A percentile compares a stretch with the other conserved stretches of the same genome.
Evolutionary conservation across 257 asterid genomes (phyloP).

Genomic region (Salvia hispanica): DNA sequence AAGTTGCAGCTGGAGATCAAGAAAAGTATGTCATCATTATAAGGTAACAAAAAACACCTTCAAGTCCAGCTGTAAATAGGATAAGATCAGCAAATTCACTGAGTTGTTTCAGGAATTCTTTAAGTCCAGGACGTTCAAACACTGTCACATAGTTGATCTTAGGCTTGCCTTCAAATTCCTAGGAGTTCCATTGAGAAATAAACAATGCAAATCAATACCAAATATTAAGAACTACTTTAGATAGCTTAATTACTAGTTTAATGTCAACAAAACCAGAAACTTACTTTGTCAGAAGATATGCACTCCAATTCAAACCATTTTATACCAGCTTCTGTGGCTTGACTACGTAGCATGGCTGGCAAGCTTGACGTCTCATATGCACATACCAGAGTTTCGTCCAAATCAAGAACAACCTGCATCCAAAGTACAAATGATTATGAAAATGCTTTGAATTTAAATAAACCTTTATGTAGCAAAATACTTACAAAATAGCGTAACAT

Average conservation of each 20-base stretch:
- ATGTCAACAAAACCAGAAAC: conserved; percentile 22
- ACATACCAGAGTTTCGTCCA: conserved; percentile 92
- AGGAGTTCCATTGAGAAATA: conserved; percentile 31
- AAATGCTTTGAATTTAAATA: conserved; percentile 14
- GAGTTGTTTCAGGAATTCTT: conserved; percentile 71
- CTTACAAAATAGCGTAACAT: conserved; percentile 21
- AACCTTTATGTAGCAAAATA: neutral
- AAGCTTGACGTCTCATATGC: conserved; percentile 84
- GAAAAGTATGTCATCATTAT: conserved; percentile 11
- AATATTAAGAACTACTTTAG: conserved; percentile 20
- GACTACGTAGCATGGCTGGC: conserved; percentile 66
- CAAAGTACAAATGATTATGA: conserved; percentile 22
- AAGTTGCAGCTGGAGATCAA: conserved; percentile 16
- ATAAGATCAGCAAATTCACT: conserved; percentile 88
- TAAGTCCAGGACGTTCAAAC: conserved; percentile 91
- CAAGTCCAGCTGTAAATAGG: conserved; percentile 95
- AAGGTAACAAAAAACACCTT: conserved; percentile 53
- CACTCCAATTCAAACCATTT: conserved; percentile 87
- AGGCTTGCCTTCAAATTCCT: conserved; percentile 82
- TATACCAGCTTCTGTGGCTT: conserved; percentile 86
- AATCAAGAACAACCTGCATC: conserved; percentile 85
- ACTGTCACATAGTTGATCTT: conserved; percentile 93
- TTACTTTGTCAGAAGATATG: conserved; percentile 65
- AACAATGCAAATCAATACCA: conserved; percentile 23
- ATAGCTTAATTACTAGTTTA: neutral